Evolutionary conservation across 1,284 basidiomycete genomes (phyloP).

Genomic region (Exobasidium rhododendri): DNA sequence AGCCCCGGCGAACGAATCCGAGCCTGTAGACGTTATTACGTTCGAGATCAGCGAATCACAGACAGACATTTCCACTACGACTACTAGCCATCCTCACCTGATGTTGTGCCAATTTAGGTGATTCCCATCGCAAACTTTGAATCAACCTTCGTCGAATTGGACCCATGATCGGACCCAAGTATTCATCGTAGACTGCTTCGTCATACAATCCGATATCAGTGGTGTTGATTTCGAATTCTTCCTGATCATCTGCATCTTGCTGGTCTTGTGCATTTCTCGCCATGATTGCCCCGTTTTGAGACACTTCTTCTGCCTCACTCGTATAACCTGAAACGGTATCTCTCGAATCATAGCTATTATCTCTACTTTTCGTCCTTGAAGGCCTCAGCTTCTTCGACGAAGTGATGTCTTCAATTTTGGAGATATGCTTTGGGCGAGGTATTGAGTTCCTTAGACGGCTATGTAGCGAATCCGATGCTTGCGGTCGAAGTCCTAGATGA

Average conservation of each 20-base stretch:
- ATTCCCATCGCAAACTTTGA: constrained; percentile 24
- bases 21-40: constrained; percentile 9
- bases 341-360: background rate
- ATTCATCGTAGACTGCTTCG: constrained; percentile 40
- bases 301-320: background rate
- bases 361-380: background rate
- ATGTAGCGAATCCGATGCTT: constrained; percentile 12
- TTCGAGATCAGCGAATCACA: background rate
- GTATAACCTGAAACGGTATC: background rate
- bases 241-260: constrained; percentile 7
- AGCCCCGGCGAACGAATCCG: constrained; percentile 60
- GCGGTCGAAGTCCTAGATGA: constrained; percentile 10
- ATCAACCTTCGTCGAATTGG: constrained; percentile 30
- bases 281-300: background rate
- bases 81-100: constrained; percentile 16
- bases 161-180: constrained; percentile 31
- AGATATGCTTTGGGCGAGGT: constrained; percentile 5
- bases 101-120: constrained; percentile 29
- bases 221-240: constrained; percentile 23
- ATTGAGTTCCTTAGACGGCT: background rate
- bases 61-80: background rate
- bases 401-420: constrained; percentile 11
- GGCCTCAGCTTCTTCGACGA: background rate
- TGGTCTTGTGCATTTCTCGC: background rate
- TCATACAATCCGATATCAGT: constrained; percentile 37